phyloP scores from a whole-genome alignment of 1,284 basidiomycete genomes.

The Fomitopsis schrenkii region DNA sequence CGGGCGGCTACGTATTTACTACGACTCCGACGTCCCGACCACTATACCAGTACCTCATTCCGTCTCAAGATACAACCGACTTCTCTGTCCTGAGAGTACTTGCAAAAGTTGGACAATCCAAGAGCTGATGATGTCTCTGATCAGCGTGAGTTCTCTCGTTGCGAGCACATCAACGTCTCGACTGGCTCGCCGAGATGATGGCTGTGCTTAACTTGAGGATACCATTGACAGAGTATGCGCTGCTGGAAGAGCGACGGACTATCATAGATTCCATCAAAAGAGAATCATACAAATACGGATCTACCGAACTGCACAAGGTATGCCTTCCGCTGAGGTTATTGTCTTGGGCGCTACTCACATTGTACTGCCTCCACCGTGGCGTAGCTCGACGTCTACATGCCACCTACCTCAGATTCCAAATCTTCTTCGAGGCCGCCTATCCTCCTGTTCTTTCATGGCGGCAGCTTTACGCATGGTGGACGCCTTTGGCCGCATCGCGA shows the following conservation, averaged over 20 bases:
- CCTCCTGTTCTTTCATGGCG: conserved; percentile 3
- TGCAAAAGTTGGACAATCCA: too few relatives aligned
- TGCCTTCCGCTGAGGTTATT: background rate
- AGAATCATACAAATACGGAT: background rate
- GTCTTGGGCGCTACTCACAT: too few relatives aligned
- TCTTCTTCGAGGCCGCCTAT: background rate
- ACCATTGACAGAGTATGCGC: background rate
- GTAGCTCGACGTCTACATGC: conserved; percentile 1
- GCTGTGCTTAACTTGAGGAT: too few relatives aligned
- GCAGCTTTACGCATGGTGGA: background rate
- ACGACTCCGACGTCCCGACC: too few relatives aligned
- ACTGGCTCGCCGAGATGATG: too few relatives aligned
- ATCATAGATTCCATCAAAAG: background rate
- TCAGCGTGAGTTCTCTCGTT: too few relatives aligned
- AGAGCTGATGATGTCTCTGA: too few relatives aligned
- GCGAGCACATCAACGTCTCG: too few relatives aligned
- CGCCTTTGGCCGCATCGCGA: background rate
- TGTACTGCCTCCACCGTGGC: background rate
- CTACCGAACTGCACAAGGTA: background rate
- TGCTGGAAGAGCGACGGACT: background rate
- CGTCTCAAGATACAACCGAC: too few relatives aligned
- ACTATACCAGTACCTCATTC: too few relatives aligned
- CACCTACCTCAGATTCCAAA: background rate
- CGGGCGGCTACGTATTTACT: too few relatives aligned
- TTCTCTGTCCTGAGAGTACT: too few relatives aligned